phyloP scores from a whole-genome alignment of 2,329 filamentous ascomycete genomes.

The Amauroascus niger region DNA sequence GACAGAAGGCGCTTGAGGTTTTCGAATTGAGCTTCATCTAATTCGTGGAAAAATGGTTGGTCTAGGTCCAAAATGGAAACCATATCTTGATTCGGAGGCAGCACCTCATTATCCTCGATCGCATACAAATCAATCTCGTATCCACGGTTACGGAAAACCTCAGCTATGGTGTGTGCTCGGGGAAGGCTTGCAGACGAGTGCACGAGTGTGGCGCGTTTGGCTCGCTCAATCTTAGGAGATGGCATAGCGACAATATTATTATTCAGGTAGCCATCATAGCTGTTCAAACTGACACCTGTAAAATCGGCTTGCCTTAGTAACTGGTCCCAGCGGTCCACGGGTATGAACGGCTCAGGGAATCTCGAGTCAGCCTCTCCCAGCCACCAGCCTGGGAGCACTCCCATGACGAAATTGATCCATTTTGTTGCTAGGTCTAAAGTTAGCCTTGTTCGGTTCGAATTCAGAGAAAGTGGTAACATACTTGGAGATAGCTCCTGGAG shows the following conservation, averaged over 20 bases:
- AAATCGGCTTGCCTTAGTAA: constrained; percentile 10
- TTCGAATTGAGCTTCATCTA: neutral
- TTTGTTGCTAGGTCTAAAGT: too few species aligned
- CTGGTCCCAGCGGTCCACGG: constrained; percentile 4
- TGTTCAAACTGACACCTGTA: neutral
- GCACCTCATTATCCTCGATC: neutral
- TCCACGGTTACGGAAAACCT: too few species aligned
- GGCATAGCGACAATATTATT: too few species aligned
- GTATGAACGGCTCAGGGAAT: neutral
- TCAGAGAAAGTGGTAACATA: too few species aligned
- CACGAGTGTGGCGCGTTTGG: too few species aligned
- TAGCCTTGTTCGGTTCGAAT: too few species aligned
- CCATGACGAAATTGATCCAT: too few species aligned
- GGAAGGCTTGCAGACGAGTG: too few species aligned
- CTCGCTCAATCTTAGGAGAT: too few species aligned
- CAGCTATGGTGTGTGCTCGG: too few species aligned
- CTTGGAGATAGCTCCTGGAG: neutral
- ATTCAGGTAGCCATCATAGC: neutral
- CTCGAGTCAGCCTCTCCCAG: constrained; percentile 6
- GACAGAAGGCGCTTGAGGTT: neutral
- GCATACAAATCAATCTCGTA: neutral
- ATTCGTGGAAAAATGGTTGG: neutral
- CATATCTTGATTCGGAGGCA: neutral
- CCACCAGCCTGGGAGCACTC: constrained; percentile 6
- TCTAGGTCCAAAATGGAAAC: neutral